phyloP scores from a whole-genome alignment of 2,329 filamentous ascomycete genomes.

The Trichoderma aggressivum region DNA sequence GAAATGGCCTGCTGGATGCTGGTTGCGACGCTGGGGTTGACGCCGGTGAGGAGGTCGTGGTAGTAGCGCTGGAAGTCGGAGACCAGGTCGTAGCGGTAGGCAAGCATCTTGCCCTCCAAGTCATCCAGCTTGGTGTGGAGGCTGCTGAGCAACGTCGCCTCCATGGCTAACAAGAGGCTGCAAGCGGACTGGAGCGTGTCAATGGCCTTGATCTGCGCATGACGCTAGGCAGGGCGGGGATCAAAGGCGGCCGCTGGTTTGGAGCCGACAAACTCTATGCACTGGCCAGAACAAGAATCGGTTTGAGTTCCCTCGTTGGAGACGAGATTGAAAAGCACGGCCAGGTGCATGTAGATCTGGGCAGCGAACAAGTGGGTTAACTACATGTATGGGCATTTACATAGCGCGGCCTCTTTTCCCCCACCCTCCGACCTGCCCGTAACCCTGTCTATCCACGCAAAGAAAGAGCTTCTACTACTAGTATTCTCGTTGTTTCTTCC shows the following conservation, averaged over 20 bases:
- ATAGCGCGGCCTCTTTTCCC: conserved; percentile 13
- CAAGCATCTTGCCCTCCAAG: conserved; percentile 55
- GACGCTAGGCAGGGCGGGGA: conserved; percentile 26
- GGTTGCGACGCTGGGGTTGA: conserved; percentile 45
- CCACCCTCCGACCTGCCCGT: conserved; percentile 14
- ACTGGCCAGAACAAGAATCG: background rate
- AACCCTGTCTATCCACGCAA: conserved; percentile 6
- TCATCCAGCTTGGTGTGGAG: conserved; percentile 53
- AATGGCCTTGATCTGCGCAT: conserved; percentile 36
- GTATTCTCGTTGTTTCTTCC: background rate
- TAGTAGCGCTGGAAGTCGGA: conserved; percentile 56
- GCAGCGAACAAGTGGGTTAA: conserved; percentile 7
- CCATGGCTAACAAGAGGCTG: conserved; percentile 37
- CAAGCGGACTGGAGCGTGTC: conserved; percentile 30
- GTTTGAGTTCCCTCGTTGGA: conserved; percentile 1
- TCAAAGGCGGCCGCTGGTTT: conserved; percentile 15
- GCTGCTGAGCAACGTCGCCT: conserved; percentile 47
- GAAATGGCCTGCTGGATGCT: conserved; percentile 47
- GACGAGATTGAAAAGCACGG: background rate
- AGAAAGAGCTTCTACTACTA: background rate
- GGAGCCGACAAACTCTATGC: conserved; percentile 17
- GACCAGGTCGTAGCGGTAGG: conserved; percentile 56
- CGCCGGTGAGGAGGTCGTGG: conserved; percentile 46
- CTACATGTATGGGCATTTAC: conserved; percentile 6
- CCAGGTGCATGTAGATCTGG: conserved; percentile 5